Base-by-base conservation (phyloP, 345 rosid genomes). In the Eucalyptus shirleyi region DNA sequence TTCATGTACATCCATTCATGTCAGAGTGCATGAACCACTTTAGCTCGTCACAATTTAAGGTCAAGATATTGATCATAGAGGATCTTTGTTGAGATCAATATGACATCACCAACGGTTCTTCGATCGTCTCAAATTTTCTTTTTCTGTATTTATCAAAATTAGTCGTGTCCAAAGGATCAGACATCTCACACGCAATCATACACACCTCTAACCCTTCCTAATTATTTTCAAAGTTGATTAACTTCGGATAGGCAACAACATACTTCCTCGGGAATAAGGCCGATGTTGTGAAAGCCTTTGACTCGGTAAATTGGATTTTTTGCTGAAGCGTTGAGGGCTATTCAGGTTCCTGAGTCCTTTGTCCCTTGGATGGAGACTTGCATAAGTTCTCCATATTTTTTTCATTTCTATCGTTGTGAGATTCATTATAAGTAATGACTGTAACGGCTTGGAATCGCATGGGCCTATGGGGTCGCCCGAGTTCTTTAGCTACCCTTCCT, bases 51-150 rank as follows among this genome's bases (percentile, higher is more conserved):
- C 59, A 53, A 21, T 53, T 56, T 56, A 56, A 56, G 62, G 62
- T 56, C 62, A 56, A 56, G 30, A 24, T 56, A 56, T 56, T 24
- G 62, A 28, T 60, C n/a, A 62, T 62, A 62, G 69, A 6, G 5
- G 69, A 60, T 26, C n/a, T 60, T 60, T 62, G 17, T 62, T 62
- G 69, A 62, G 69, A 28, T 62, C 32, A 62, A 62, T 62, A 62
- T 62, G 69, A 62, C 69, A 62, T 28, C 69, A 62, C 0, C 32
- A 28, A 62, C 17, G 8, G 4, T 56, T 62, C 69, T 28, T 30
- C 3, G 0, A 12, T 30, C 16, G 0, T 62, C 69, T 28, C 32
- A 28, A 62, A 6, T 13, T 28, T 28, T 5, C 8, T 6, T 62
- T 62, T 12, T 62, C 1, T 13, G 8, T 28, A 28, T 28, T 30